phyloP scores from a whole-genome alignment of 768 basidiomycete genomes.

The Podaxis sp. region DNA sequence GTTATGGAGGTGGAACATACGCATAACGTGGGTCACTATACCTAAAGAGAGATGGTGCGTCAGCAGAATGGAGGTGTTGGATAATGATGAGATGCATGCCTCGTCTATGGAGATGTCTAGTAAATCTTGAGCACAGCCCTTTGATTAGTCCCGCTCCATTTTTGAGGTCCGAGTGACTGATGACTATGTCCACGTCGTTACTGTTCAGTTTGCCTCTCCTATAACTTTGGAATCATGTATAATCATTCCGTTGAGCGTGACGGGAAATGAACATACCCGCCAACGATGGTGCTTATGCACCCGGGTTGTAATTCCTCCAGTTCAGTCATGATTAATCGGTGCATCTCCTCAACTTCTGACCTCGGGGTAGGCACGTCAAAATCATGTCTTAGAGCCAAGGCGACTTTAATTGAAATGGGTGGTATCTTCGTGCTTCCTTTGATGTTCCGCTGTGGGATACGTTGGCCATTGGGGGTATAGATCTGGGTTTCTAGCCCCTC shows the following conservation, averaged over 20 bases:
- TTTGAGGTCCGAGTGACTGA: conserved; percentile 59
- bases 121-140: conserved; percentile 57
- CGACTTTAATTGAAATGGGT: conserved; percentile 48
- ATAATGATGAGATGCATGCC: conserved; percentile 34
- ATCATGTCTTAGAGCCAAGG: conserved; percentile 55
- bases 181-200: conserved; percentile 88
- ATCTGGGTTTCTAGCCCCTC: conserved; percentile 17
- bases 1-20: conserved; percentile 40
- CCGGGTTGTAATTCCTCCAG: conserved; percentile 59
- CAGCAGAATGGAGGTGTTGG: neutral
- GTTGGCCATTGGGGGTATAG: conserved; percentile 33
- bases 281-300: conserved; percentile 71
- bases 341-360: conserved; percentile 75
- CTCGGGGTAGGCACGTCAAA: conserved; percentile 57
- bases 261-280: conserved; percentile 52
- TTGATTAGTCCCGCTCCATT: conserved; percentile 45
- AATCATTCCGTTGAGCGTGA: neutral
- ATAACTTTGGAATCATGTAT: conserved; percentile 45
- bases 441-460: conserved; percentile 12
- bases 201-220: conserved; percentile 77
- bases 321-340: conserved; percentile 61
- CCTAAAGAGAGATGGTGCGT: conserved; percentile 30
- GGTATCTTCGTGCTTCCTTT: conserved; percentile 14
- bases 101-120: conserved; percentile 48
- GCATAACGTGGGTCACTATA: conserved; percentile 79